Conservation (phyloP, 768 basidiomycete species). For the Austroboletus eburneus region DNA sequence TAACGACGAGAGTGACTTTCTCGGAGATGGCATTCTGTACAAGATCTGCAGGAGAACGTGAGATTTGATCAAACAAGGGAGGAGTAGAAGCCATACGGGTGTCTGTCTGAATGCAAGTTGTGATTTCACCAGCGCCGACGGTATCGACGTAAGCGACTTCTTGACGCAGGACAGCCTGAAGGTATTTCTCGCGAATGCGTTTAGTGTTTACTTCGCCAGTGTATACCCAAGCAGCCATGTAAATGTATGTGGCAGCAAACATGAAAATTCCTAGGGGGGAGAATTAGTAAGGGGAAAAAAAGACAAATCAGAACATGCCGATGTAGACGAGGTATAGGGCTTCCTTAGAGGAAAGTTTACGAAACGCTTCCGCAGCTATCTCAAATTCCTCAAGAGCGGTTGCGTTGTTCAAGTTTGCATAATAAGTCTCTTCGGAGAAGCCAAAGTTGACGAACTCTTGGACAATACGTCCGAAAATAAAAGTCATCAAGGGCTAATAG, state of each 20-base stretch:
- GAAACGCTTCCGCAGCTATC: constrained; percentile 43
- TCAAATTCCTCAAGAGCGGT: constrained; percentile 31
- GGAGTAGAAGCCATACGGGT: constrained; percentile 50
- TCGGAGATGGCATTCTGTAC: constrained; percentile 91
- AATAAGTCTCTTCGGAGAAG: constrained; percentile 15
- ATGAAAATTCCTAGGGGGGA: constrained; percentile 62
- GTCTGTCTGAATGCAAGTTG: constrained; percentile 88
- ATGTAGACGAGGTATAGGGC: constrained; percentile 65
- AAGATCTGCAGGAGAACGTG: constrained; percentile 47
- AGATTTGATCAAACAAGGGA: background rate
- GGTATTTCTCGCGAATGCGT: constrained; percentile 80
- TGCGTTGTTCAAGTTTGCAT: constrained; percentile 24
- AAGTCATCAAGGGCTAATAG: constrained; percentile 69
- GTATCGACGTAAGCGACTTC: constrained; percentile 88
- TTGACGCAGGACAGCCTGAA: constrained; percentile 77
- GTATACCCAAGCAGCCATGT: constrained; percentile 68
- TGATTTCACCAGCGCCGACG: constrained; percentile 91
- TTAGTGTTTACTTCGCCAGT: constrained; percentile 83
- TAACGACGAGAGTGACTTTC: constrained; percentile 70
- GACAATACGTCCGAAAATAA: constrained; percentile 83
- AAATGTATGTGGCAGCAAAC: constrained; percentile 67
- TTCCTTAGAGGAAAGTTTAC: constrained; percentile 46
- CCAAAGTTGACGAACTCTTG: constrained; percentile 71
- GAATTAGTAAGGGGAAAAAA: background rate
- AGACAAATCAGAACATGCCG: constrained; percentile 40